Conservation (phyloP, 2,329 filamentous ascomycete species). For the Paraphoma chrysanthemicola region DNA sequence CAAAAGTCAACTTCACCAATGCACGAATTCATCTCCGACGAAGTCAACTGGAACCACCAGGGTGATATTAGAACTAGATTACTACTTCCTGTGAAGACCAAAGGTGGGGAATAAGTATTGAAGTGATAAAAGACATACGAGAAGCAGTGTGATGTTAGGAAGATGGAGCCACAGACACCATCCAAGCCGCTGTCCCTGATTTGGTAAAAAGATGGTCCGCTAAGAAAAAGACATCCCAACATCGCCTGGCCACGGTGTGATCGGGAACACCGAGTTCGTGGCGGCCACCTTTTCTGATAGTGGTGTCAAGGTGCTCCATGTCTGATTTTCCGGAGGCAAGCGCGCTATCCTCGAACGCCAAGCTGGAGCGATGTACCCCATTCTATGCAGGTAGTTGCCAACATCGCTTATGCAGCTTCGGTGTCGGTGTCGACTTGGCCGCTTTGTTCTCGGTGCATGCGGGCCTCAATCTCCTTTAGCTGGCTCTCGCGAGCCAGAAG, state of each 20-base stretch:
- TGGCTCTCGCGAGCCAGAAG: constrained; percentile 96
- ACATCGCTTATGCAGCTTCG: constrained; percentile 36
- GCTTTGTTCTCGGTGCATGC: constrained; percentile 88
- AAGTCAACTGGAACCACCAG: constrained; percentile 25
- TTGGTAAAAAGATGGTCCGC: constrained; percentile 30
- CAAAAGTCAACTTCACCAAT: too few species aligned
- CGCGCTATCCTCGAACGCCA: constrained; percentile 33
- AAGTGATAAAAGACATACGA: constrained; percentile 51
- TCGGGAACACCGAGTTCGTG: constrained; percentile 39
- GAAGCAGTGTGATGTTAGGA: constrained; percentile 45
- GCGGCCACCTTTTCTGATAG: not conserved
- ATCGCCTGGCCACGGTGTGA: constrained; percentile 28
- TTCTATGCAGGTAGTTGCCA: constrained; percentile 11
- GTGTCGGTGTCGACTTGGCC: constrained; percentile 42
- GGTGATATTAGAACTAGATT: constrained; percentile 49
- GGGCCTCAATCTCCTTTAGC: constrained; percentile 96
- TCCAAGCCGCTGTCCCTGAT: constrained; percentile 29
- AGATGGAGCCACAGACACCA: constrained; percentile 26
- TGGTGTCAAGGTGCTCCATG: constrained; percentile 18
- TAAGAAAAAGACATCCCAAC: constrained; percentile 39
- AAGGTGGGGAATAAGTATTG: constrained; percentile 50
- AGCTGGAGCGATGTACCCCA: constrained; percentile 3
- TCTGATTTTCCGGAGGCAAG: constrained; percentile 32
- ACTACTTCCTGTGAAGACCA: constrained; percentile 50
- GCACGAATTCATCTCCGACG: too few species aligned